A percentile compares a stretch with the other conserved stretches of the same genome.
phyloP scores from a whole-genome alignment of 139 green algal species.

The Chlamydomonas incerta region DNA sequence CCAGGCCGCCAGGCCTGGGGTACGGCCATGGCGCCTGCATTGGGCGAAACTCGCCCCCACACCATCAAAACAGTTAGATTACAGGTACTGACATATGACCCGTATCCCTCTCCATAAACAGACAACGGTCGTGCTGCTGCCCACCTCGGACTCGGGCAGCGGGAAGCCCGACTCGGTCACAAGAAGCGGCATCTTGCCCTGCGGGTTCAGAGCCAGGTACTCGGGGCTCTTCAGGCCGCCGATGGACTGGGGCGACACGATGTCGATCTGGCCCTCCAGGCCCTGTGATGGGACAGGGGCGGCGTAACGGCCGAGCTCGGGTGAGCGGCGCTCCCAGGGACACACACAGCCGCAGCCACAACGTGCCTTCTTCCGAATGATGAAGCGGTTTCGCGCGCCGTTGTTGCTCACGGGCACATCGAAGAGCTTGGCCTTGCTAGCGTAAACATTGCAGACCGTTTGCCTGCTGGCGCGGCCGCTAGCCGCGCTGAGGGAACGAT shows the following conservation, averaged over 20 bases:
- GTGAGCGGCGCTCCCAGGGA: no score
- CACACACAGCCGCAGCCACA: no score
- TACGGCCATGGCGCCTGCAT: no score
- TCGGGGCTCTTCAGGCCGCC: constrained; percentile 64
- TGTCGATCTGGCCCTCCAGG: constrained; percentile 69
- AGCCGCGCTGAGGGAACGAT: no score
- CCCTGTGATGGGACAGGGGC: neutral
- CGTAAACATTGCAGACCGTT: no score
- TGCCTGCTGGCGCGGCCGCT: no score
- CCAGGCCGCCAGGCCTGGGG: no score
- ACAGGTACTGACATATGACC: neutral
- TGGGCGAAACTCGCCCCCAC: no score
- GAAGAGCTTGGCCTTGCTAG: no score
- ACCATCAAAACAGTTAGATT: neutral
- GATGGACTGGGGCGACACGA: constrained; percentile 56
- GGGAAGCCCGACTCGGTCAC: constrained; percentile 68
- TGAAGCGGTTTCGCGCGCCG: constrained; percentile 62
- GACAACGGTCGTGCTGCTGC: neutral
- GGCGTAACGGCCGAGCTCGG: no score
- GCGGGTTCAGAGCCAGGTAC: constrained; percentile 59
- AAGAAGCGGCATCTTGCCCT: constrained; percentile 84
- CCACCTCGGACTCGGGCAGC: constrained; percentile 75
- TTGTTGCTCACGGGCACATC: constrained; percentile 68
- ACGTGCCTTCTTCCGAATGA: constrained; percentile 68
- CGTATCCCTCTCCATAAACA: neutral